These are phyloP conservation scores for Botrytis paeoniae DNA, from an alignment of 2,329 filamentous ascomycete genomes.

Conservation along the genomic window DNA sequence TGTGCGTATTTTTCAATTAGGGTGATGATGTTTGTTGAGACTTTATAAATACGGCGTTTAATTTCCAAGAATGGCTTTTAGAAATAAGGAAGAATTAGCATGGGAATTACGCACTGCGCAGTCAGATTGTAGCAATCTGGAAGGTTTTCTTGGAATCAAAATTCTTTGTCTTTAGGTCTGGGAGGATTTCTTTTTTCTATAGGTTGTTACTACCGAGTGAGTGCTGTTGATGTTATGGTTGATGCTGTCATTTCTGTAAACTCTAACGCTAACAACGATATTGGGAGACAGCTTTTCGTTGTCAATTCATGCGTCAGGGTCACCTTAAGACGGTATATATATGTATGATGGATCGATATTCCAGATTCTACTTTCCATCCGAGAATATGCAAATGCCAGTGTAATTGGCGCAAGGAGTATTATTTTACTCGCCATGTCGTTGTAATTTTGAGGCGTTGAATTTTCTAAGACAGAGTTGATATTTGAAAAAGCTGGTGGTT, in stretches of 20 bases:
- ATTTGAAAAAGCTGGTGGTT: neutral
- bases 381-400: neutral
- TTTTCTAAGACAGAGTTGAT: neutral
- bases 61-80: too few relatives aligned
- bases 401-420: too few relatives aligned
- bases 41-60: neutral
- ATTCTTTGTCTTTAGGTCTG: neutral
- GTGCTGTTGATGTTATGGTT: too few relatives aligned
- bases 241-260: neutral
- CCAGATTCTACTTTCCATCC: fast-evolving
- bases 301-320: fast-evolving
- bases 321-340: neutral
- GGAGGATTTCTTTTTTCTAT: neutral
- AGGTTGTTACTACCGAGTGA: too few relatives aligned
- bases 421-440: too few relatives aligned
- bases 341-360: neutral
- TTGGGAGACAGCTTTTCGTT: neutral
- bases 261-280: fast-evolving
- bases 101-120: too few relatives aligned
- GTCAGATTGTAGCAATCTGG: fast-evolving
- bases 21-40: neutral
- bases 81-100: too few relatives aligned
- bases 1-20: neutral
- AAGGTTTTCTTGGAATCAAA: neutral
- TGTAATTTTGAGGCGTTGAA: fast-evolving